A percentile compares a stretch with the other conserved stretches of the same genome.
These are phyloP conservation scores for Kwoniella newhampshirensis DNA, from an alignment of 768 basidiomycete species.

Conservation along the genomic window DNA sequence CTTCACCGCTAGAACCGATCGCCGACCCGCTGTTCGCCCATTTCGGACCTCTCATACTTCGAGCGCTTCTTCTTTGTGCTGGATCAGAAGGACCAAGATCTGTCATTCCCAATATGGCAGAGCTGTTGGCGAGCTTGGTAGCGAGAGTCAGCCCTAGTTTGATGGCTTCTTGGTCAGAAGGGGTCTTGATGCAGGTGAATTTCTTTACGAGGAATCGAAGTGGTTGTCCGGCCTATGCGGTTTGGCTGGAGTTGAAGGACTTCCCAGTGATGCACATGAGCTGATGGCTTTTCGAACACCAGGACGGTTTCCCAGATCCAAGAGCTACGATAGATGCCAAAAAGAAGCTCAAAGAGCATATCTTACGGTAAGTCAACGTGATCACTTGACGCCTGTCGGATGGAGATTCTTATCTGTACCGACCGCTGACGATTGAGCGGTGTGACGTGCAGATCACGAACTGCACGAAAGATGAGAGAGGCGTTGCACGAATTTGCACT, in stretches of 20 bases:
- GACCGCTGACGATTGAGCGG: no score
- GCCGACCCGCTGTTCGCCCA: constrained; percentile 60
- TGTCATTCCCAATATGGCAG: constrained; percentile 77
- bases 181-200: constrained; percentile 60
- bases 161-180: constrained; percentile 69
- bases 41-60: constrained; percentile 59
- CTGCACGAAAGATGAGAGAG: constrained; percentile 70
- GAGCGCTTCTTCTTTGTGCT: constrained; percentile 73
- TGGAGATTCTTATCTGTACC: no score
- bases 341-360: constrained; percentile 61
- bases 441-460: constrained; percentile 73
- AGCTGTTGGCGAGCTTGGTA: constrained; percentile 70
- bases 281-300: no score
- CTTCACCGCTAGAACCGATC: constrained; percentile 53
- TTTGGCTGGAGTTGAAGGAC: no score
- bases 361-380: constrained; percentile 43
- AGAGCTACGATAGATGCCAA: constrained; percentile 75
- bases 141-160: constrained; percentile 60
- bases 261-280: no score
- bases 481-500: constrained; percentile 85
- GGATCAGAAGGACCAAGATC: constrained; percentile 82
- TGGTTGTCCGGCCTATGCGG: no score
- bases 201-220: neutral
- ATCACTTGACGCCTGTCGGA: neutral
- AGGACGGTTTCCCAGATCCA: constrained; percentile 73